These are phyloP conservation scores for Saturnispora zaruensis DNA, from an alignment of 805 yeast genomes.

Conservation along the genomic window DNA sequence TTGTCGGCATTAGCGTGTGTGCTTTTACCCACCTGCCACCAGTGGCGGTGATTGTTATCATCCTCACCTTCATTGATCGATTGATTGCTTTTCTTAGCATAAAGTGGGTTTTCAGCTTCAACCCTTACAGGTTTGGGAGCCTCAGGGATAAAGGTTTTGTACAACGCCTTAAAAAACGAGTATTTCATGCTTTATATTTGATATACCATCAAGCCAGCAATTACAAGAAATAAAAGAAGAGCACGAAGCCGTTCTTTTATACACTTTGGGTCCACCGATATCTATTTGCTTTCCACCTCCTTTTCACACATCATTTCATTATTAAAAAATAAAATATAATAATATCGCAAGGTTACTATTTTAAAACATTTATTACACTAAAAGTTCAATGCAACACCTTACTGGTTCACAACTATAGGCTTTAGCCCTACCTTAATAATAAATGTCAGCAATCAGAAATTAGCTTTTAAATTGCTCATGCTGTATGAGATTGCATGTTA, in stretches of 20 bases:
- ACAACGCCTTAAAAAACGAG: not conserved
- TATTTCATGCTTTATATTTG: not conserved
- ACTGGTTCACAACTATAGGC: not conserved
- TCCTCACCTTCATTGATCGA: too few relatives aligned
- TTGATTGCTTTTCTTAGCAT: not conserved
- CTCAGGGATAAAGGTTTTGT: not conserved
- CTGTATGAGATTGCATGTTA: not conserved
- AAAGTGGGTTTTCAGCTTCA: not conserved
- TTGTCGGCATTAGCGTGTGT: not conserved
- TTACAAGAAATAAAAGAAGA: too few relatives aligned
- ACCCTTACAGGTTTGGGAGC: not conserved
- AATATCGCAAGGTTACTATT: not conserved
- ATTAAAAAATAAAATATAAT: too few relatives aligned
- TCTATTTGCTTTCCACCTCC: not conserved
- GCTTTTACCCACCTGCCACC: not conserved
- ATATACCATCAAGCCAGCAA: not conserved
- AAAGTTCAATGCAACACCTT: not conserved
- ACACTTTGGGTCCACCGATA: not conserved
- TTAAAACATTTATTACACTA: too few relatives aligned
- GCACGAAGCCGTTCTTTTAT: not conserved
- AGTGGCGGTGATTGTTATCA: not conserved
- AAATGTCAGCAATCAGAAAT: not conserved
- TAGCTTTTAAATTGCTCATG: not conserved
- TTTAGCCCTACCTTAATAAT: not conserved
- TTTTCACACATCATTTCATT: not conserved